Percentiles rank a stretch among this genome's conserved stretches.
These are phyloP conservation scores for Candida ipomoeae DNA, from an alignment of 805 yeast genomes.

Conservation along the genomic window DNA sequence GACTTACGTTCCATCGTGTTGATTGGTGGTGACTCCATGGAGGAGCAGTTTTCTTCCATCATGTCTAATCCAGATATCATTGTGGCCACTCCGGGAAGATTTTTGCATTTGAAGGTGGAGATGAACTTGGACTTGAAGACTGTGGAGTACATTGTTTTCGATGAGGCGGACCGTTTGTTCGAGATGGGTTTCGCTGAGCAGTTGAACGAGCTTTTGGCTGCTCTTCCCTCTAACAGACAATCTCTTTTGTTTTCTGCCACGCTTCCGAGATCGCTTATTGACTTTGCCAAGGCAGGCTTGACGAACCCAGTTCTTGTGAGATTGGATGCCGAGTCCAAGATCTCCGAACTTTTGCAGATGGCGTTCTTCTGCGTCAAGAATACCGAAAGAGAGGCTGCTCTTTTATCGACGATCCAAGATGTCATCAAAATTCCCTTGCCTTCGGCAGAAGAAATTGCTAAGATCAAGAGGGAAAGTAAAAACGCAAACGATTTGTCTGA, in stretches of 20 bases:
- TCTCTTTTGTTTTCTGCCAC: conserved; percentile 93
- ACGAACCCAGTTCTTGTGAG: conserved; percentile 89
- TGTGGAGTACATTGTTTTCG: conserved; percentile 88
- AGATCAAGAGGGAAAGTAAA: conserved; percentile 50
- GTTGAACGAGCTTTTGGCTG: conserved; percentile 78
- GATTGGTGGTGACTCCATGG: conserved; percentile 98
- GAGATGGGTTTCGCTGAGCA: conserved; percentile 97
- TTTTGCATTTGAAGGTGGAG: conserved; percentile 90
- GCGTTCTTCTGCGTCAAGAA: conserved; percentile 76
- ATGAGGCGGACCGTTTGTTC: conserved; percentile 94
- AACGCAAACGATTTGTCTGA: conserved; percentile 42
- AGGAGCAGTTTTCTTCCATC: conserved; percentile 91
- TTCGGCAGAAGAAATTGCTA: conserved; percentile 59
- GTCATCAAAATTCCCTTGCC: conserved; percentile 83
- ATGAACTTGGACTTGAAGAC: conserved; percentile 83
- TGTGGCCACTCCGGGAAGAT: conserved; percentile 97
- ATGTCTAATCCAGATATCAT: conserved; percentile 91
- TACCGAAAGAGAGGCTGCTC: conserved; percentile 85
- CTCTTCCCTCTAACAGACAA: conserved; percentile 80
- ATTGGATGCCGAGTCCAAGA: conserved; percentile 86
- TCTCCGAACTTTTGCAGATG: conserved; percentile 89
- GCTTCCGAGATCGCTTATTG: conserved; percentile 85
- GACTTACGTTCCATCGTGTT: conserved; percentile 75
- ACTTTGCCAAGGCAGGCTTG: conserved; percentile 95
- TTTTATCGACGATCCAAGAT: conserved; percentile 72